Evolutionary conservation across 1,139 yeast species (phyloP), one percentile per base, ranked within the genome.

Genomic region (Suhomyces terraborum): DNA sequence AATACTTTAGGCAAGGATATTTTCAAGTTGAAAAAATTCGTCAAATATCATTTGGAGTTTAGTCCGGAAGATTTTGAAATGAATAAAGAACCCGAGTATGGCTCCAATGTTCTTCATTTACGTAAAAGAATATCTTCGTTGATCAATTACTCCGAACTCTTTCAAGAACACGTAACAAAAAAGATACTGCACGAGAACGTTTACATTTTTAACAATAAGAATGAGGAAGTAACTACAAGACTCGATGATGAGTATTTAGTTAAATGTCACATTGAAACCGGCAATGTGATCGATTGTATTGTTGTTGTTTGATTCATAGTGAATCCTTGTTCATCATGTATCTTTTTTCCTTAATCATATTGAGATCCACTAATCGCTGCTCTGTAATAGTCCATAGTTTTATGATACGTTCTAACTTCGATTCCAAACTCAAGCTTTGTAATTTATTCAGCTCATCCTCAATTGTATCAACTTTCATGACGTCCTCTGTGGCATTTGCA

Each of bases 61-160:
- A 78, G 88, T 32, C 89, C 91, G 0, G 94, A 84, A 49, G 96
- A 88, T 54, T 83, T 80, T 55, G 80, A 70, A 53, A 56, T 58
- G 58, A 75, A 58, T 65, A 73, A 59, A 49, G 77, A 82, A 45
- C 84, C 84, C 1, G 91, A 84, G 41, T 75, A 71, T 50, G 95
- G 95, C 1, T 79, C 89, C 7, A 77, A 84, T 8, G 69, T 89
- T 19, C 73, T 69, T 19, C 81, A 82, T 49, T 68, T 88, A 44
- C 72, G 89, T 45, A 52, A 62, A 2, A 82, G 79, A 51, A 61
- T 80, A 2, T 65, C 79, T 33, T 59, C 66, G 31, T 67, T 84
- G 42, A 76, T 84, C 48, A 70, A 73, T 41, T 76, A 74, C 9
- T 79, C 88, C 0, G 67, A 43, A 9, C 22, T 45, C 4, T 41